These are phyloP conservation scores for Bacterosira constricta DNA, from an alignment of 108 stramenopile genomes.

Conservation along the genomic window DNA sequence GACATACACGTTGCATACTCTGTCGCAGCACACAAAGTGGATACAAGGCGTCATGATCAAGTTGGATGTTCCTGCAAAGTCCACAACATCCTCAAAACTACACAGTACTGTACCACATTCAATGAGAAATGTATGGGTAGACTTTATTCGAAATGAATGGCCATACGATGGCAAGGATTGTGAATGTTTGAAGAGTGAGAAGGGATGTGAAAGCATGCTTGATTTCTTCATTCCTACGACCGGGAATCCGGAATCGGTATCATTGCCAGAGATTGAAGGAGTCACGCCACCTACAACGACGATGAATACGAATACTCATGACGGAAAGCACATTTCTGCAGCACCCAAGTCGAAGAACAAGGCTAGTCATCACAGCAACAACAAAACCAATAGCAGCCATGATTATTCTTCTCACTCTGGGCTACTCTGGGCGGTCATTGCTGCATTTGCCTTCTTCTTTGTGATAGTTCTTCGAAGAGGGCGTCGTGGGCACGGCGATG, in stretches of 20 bases:
- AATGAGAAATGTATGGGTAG: conserved; percentile 27
- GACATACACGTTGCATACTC: conserved; percentile 16
- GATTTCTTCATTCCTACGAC: neutral
- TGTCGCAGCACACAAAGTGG: conserved; percentile 10
- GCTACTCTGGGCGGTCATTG: neutral
- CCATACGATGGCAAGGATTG: conserved; percentile 38
- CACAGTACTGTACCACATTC: conserved; percentile 5
- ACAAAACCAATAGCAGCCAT: neutral
- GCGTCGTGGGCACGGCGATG: too few species aligned
- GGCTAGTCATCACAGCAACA: neutral
- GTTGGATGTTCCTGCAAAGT: conserved; percentile 11
- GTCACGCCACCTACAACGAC: too few species aligned
- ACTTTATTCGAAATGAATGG: conserved; percentile 17
- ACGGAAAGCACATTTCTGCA: conserved; percentile 5
- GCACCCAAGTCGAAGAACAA: neutral
- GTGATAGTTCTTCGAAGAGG: too few species aligned
- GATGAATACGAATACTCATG: too few species aligned
- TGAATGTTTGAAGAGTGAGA: conserved; percentile 10
- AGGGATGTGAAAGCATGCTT: neutral
- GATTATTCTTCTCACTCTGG: neutral
- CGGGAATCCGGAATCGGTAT: neutral
- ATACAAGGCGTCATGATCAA: conserved; percentile 16
- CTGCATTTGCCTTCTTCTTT: neutral
- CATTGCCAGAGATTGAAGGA: too few species aligned
- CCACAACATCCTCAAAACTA: neutral